Conservation (phyloP, 2,329 filamentous ascomycete genomes). For the Colletotrichum cereale region DNA sequence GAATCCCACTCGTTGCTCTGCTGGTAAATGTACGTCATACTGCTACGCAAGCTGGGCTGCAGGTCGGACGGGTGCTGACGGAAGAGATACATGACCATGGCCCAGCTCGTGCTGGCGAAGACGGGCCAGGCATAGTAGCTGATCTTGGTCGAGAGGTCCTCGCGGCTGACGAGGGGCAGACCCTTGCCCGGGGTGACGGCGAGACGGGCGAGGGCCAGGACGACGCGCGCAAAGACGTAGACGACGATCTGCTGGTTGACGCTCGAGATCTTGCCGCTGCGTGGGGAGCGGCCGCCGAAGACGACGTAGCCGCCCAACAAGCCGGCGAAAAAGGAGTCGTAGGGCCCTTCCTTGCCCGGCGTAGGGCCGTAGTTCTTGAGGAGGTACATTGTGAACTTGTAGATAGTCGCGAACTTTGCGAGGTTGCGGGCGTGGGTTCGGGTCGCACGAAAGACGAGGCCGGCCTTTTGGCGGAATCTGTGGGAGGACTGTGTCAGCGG, state of each 20-base stretch:
- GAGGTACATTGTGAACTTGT: conserved; percentile 85
- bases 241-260: conserved; percentile 98
- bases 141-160: conserved; percentile 61
- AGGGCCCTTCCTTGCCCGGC: conserved; percentile 75
- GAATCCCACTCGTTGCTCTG: conserved; percentile 93
- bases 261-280: conserved; percentile 77
- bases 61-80: conserved; percentile 91
- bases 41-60: conserved; percentile 90
- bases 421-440: conserved; percentile 92
- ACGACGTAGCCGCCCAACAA: conserved; percentile 92
- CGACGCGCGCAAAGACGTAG: conserved; percentile 94
- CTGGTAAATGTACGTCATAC: conserved; percentile 97
- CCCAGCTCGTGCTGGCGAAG: conserved; percentile 94
- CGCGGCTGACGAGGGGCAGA: conserved; percentile 63
- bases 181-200: conserved; percentile 75
- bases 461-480: conserved; percentile 79
- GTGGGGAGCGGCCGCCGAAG: conserved; percentile 77
- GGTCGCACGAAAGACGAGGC: conserved; percentile 86
- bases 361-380: conserved; percentile 73
- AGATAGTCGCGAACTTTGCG: conserved; percentile 89
- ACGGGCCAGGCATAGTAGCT: conserved; percentile 87
- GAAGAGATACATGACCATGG: conserved; percentile 94
- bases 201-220: conserved; percentile 85
- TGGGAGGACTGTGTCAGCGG: conserved; percentile 41
- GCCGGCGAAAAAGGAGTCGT: conserved; percentile 89